These are phyloP conservation scores for Chaetomium sp. DNA, from an alignment of 2,329 filamentous ascomycete species.

Conservation along the genomic window DNA sequence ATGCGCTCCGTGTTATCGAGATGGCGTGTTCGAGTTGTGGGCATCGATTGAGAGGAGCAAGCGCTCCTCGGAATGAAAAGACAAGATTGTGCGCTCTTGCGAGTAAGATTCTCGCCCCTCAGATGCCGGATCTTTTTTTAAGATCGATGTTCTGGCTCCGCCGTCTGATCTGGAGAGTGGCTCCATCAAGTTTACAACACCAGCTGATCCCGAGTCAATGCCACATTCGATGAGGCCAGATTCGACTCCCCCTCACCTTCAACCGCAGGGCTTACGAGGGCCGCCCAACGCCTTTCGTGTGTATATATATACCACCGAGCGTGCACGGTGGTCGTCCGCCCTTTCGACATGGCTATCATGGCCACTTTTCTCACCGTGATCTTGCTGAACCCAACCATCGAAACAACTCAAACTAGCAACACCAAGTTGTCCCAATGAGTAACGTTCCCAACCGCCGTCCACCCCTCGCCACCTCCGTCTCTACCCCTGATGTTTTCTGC, in stretches of 20 bases:
- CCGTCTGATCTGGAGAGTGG: background rate
- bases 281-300: background rate
- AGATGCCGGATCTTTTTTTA: background rate
- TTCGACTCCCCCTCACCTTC: constrained; percentile 1
- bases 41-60: background rate
- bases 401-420: background rate
- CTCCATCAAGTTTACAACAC: background rate
- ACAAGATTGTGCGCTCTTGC: background rate
- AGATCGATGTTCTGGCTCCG: background rate
- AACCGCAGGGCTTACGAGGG: background rate
- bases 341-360: background rate
- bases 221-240: constrained; percentile 12
- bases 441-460: constrained; percentile 12
- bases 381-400: background rate
- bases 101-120: constrained; percentile 4
- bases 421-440: constrained; percentile 5
- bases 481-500: constrained; percentile 25
- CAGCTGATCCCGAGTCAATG: constrained; percentile 10
- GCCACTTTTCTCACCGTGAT: background rate
- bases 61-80: background rate
- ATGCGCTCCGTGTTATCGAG: background rate
- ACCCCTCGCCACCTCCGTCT: constrained; percentile 14
- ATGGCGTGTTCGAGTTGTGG: background rate
- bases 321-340: background rate
- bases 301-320: constrained; percentile 2